Conservation (phyloP, 441 rosid species). For the Gossypium schwendimanii region DNA sequence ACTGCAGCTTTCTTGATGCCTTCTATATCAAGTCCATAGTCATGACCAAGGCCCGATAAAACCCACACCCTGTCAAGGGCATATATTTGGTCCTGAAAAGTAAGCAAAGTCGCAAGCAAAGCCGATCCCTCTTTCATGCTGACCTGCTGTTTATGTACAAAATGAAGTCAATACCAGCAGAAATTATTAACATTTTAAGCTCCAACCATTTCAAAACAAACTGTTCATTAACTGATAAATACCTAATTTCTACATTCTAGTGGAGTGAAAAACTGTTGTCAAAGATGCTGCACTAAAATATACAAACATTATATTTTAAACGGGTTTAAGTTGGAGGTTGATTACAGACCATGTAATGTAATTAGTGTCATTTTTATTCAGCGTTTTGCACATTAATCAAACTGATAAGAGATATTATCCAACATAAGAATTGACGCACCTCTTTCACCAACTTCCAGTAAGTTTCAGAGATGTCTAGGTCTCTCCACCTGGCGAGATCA, state of each 20-base stretch:
- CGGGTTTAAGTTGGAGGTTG: background rate
- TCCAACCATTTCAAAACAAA: background rate
- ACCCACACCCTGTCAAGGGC: conserved; percentile 55
- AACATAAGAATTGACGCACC: conserved; percentile 39
- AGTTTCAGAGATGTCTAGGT: conserved; percentile 60
- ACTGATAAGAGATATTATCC: conserved; percentile 1
- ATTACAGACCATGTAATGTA: background rate
- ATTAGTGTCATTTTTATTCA: background rate
- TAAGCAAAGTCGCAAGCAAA: conserved; percentile 61
- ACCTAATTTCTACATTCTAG: background rate
- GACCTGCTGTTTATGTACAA: conserved; percentile 29
- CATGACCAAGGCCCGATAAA: conserved; percentile 77
- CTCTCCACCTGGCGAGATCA: conserved; percentile 81
- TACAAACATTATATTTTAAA: background rate
- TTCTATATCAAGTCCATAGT: conserved; percentile 36
- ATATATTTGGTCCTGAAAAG: conserved; percentile 63
- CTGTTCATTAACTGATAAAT: conserved; percentile 1
- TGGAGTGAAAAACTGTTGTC: background rate
- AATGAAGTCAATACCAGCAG: conserved; percentile 8
- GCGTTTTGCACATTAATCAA: background rate
- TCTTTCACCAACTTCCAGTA: conserved; percentile 49
- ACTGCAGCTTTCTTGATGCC: conserved; percentile 53
- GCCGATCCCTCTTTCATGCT: conserved; percentile 35
- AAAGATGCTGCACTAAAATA: background rate
- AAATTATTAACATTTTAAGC: background rate